These are phyloP conservation scores for Aphanomyces euteiches DNA, from an alignment of 352 stramenopile species.

Conservation along the genomic window DNA sequence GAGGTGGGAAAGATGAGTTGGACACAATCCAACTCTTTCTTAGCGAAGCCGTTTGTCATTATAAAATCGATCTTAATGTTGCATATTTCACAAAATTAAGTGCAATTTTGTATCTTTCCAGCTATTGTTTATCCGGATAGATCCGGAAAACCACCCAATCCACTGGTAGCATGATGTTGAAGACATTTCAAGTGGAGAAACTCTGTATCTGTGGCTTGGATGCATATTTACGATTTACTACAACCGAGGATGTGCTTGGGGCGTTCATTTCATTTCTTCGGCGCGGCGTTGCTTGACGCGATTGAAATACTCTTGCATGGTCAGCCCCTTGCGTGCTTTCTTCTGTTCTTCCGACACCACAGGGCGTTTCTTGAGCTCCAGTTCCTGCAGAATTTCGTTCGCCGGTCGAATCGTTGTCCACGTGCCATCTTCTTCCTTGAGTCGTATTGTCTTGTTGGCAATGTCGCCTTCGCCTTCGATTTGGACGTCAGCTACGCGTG, in stretches of 20 bases:
- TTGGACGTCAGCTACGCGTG: constrained; percentile 33
- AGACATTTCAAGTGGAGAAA: too few species aligned
- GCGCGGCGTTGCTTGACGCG: constrained; percentile 54
- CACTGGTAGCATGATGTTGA: too few species aligned
- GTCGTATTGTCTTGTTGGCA: constrained; percentile 70
- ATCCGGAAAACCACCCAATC: too few species aligned
- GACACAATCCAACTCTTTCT: too few species aligned
- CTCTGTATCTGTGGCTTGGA: not conserved
- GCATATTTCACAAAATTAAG: too few species aligned
- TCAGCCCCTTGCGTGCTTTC: constrained; percentile 66
- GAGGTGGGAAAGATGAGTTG: too few species aligned
- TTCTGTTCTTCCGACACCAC: constrained; percentile 66
- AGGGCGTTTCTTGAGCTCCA: constrained; percentile 49
- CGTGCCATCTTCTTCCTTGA: constrained; percentile 77
- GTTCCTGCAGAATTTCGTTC: constrained; percentile 75
- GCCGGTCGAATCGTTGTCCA: constrained; percentile 78
- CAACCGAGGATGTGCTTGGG: not conserved
- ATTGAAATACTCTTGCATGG: constrained; percentile 85
- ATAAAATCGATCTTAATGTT: too few species aligned
- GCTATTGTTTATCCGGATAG: too few species aligned
- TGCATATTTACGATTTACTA: constrained; percentile 14
- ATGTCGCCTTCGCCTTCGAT: constrained; percentile 68
- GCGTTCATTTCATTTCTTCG: not conserved
- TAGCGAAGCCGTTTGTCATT: too few species aligned
- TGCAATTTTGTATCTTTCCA: too few species aligned